Percentiles rank a stretch among this genome's conserved stretches.
Evolutionary conservation across 2,329 filamentous ascomycete species (phyloP).

Genomic region (Ceratocystiopsis sp.): DNA sequence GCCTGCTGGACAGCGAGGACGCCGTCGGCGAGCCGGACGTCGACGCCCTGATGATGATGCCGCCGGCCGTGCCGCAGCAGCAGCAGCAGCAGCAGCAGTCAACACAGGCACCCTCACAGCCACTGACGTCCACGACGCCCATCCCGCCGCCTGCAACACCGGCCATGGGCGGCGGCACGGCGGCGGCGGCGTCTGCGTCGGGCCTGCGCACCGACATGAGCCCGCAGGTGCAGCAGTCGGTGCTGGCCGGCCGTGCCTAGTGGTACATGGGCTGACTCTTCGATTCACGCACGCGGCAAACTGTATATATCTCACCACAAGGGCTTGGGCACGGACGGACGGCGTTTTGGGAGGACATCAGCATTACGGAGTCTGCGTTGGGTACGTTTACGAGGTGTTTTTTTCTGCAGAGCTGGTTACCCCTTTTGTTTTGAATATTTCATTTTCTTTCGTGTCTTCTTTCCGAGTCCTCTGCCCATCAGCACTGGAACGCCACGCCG

Average conservation of each 20-base stretch:
- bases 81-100: not conserved
- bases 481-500: slow-evolving; percentile 32
- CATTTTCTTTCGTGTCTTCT: not conserved
- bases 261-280: too few relatives aligned
- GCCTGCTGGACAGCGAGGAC: slow-evolving; percentile 31
- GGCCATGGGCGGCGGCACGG: not conserved
- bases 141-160: slow-evolving; percentile 3
- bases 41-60: slow-evolving; percentile 16
- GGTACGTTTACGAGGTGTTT: too few relatives aligned
- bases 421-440: not conserved
- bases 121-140: slow-evolving; percentile 4
- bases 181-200: slow-evolving; percentile 1
- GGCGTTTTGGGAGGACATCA: too few relatives aligned
- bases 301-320: too few relatives aligned
- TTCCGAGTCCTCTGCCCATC: not conserved
- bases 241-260: slow-evolving; percentile 3
- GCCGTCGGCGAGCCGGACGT: slow-evolving; percentile 41
- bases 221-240: not conserved
- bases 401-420: not conserved
- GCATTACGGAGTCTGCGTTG: too few relatives aligned
- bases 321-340: too few relatives aligned
- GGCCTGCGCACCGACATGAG: not conserved
- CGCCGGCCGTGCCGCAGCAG: slow-evolving; percentile 5
- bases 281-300: too few relatives aligned
- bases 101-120: too few relatives aligned